phyloP scores from a whole-genome alignment of 2,329 filamentous ascomycete genomes.

The Fusarium luffae region DNA sequence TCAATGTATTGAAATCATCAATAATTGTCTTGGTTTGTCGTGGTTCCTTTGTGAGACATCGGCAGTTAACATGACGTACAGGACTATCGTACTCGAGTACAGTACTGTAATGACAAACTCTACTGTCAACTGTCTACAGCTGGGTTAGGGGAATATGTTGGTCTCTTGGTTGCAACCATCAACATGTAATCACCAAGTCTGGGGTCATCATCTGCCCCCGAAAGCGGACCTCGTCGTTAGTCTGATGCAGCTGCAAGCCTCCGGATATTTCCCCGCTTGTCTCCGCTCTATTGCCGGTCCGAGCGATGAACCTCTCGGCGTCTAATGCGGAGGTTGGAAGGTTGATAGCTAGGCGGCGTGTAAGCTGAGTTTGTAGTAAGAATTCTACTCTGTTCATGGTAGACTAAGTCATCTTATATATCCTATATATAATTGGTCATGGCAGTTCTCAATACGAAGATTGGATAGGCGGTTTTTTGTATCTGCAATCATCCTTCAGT shows the following conservation, averaged over 20 bases:
- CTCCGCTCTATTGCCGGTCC: conserved; percentile 30
- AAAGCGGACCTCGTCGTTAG: conserved; percentile 25
- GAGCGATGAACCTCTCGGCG: conserved; percentile 6
- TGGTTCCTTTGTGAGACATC: not conserved
- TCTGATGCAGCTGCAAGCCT: conserved; percentile 7
- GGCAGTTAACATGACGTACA: conserved; percentile 1
- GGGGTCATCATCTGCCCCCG: conserved; percentile 14
- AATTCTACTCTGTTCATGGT: not conserved
- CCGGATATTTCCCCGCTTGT: conserved; percentile 7
- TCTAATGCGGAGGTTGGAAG: not conserved
- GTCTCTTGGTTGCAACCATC: conserved; percentile 20
- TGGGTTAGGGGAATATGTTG: not conserved
- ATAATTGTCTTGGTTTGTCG: not conserved
- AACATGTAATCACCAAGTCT: conserved; percentile 2
- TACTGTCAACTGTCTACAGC: not conserved
- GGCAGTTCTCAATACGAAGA: not conserved
- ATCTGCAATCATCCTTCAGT: not conserved
- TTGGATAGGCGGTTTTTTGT: not conserved
- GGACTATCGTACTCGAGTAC: not conserved
- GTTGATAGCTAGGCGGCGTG: not conserved
- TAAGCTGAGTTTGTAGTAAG: not conserved
- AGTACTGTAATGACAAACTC: not conserved
- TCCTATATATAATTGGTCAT: not conserved
- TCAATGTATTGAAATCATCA: not conserved
- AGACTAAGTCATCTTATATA: not conserved